Evolutionary conservation across 176 grass and related monocot species (phyloP), one percentile per base, ranked within the genome.

Genomic region (Musa schizocarpa): DNA sequence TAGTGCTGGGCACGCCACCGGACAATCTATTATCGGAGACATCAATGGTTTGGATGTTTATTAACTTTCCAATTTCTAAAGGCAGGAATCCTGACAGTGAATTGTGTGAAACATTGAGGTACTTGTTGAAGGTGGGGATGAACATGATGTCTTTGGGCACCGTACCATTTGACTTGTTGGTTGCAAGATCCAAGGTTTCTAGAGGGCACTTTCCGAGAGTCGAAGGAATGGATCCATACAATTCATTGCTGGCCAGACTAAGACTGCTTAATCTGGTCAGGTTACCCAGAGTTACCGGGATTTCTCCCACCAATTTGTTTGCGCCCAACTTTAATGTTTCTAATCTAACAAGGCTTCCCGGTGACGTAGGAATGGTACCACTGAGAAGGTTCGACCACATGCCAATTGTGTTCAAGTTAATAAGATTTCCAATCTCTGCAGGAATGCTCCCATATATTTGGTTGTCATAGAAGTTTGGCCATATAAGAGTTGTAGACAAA

Each of bases 61-160:
- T 76, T 21, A 95, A 85, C 2, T 43, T 84, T 4, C 88, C 83
- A 7, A 91, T 52, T 50, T 79, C 88, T 1, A 22, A 21, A 0
- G 92, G 77, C 69, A 96, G 22, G 1, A 2, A 9, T 12, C 83
- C 88, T n/a, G 48, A 71, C 8, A 96, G 24, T 17, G 69, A 54
- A 69, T 91, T 96, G 65, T 96, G 17, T 29, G 92, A 96, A 49
- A 88, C 50, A 52, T 95, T 81, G 1, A 88, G 48, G 34, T 43
- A 43, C 54, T 50, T 1, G 9, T 61, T 77, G 20, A 84, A 71
- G 0, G 85, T 83, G 78, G 50, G 74, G 65, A 91, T 69, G 43
- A 26, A 72, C 2, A 85, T 9, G 2, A 91, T 63, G 2, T 62
- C 2, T 13, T 75, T 83, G 16, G 92, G 88, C 68, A 96, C 86